Base-by-base conservation (phyloP, 1,139 yeast species). In the Saccharomyces hybrid region DNA sequence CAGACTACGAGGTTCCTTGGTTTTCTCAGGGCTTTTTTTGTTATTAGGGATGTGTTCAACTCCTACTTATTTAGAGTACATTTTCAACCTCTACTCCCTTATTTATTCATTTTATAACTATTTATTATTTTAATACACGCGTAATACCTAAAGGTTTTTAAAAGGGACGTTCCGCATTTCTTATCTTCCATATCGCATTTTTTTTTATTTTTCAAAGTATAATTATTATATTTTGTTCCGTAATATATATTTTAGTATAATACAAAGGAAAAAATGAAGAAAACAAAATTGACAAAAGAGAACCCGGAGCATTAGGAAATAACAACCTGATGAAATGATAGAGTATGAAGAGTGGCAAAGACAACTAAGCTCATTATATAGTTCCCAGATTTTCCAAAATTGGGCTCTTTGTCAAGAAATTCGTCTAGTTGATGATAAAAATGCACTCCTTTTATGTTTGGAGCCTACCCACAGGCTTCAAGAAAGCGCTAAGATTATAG, bases 401-500 rank as follows among this genome's bases (percentile, higher is more conserved):
- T 29, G 41, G 51, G 27, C 42, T 42, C 41, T 34, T 46, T 46
- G 52, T 41, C 28, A n/a, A 23, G 46, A 46, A 16, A 27, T 47
- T 6, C 26, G 44, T 46, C 20, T 52, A 8, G 14, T 20, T 16
- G 32, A 38, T 26, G 6, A 14, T 5, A 8, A 13, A 8, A 31
- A 49, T 27, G 38, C 38, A 32, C 4, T 32, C 8, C 2, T 6
- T 32, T 2, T 32, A 14, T 6, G 38, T 32, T 32, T 32, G 8
- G 5, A n/a, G 38, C 38, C 38, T 32, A n/a, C 38, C 6, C 38
- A 32, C 38, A 32, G 4, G 38, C 38, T 32, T 32, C 38, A 32
- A 6, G 38, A 32, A 6, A 6, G 8, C 38, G 3, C 38, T 32
- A 32, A 32, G 8, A 5, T 4, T 50, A 16, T 13, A 14, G 26